These are phyloP conservation scores for Leishmania amazonensis DNA, from an alignment of 208 protist species.

Conservation along the genomic window DNA sequence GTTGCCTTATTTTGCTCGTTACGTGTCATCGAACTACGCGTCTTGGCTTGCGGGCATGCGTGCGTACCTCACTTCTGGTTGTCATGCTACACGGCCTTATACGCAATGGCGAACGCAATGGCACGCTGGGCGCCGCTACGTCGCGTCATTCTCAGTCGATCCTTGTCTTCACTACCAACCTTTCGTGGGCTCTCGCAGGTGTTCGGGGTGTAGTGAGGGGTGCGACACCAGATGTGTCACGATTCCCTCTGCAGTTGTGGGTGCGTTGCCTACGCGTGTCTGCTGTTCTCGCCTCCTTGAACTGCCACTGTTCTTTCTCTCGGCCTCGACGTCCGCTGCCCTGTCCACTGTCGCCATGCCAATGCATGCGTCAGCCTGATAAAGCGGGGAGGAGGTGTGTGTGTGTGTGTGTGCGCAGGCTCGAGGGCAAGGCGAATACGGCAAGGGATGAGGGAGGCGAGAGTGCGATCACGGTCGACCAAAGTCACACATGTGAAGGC, in stretches of 20 bases:
- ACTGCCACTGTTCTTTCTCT: background rate
- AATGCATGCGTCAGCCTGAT: background rate
- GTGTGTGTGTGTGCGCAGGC: too few relatives aligned
- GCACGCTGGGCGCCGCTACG: background rate
- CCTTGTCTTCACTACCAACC: constrained; percentile 1
- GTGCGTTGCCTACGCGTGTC: background rate
- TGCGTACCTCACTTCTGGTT: background rate
- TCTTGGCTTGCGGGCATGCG: background rate
- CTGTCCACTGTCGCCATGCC: background rate
- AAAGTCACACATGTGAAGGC: background rate
- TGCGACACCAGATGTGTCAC: background rate
- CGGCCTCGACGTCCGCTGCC: background rate
- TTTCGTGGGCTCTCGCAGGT: constrained; percentile 1
- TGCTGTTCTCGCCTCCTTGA: background rate
- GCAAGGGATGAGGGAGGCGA: background rate
- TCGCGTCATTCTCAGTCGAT: background rate
- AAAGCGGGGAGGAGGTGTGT: background rate
- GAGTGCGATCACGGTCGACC: background rate
- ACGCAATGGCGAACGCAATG: background rate
- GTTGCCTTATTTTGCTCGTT: background rate
- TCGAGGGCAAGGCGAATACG: background rate
- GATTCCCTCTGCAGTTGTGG: background rate
- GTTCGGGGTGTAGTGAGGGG: background rate
- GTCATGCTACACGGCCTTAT: background rate
- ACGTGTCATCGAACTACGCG: background rate